Evolutionary conservation across 371 early-diverging fungal genomes (phyloP), one percentile per base, ranked within the genome.

Genomic region (Mucor irregularis): DNA sequence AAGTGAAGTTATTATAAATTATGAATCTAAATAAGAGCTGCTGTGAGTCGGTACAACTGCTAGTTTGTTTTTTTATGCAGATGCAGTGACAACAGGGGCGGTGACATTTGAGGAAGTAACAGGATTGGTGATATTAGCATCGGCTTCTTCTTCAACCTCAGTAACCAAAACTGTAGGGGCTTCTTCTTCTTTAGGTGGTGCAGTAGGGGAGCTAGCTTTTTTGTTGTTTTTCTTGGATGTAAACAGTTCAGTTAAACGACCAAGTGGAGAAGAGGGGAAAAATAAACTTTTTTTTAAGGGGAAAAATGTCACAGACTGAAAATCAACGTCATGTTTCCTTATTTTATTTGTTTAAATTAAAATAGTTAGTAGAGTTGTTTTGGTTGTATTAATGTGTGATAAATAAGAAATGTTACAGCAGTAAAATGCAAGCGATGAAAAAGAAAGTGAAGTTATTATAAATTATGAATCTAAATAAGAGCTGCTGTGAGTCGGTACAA

Each of bases 231-330:
- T 56, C 34, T 72, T 65, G 55, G 81, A 39, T 62, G 71, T 22
- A 49, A 56, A 68, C 64, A 71, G 40, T 62, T 76, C 57, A 66
- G 61, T 62, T 58, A 69, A 21, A 47, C 66, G 5, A 66, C 68
- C 52, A 64, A 78, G 30, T 62, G 69, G 50, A 73, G 79, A 53
- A 58, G n/a, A n/a, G n/a, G n/a, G n/a, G n/a, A n/a, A n/a, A n/a
- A n/a, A n/a, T n/a, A n/a, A n/a, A n/a, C n/a, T n/a, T n/a, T n/a
- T n/a, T n/a, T n/a, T n/a, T n/a, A n/a, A n/a, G n/a, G n/a, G n/a
- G n/a, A n/a, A n/a, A n/a, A n/a, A n/a, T n/a, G n/a, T n/a, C n/a
- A n/a, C n/a, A n/a, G n/a, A n/a, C n/a, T n/a, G n/a, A n/a, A n/a
- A n/a, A n/a, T n/a, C n/a, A n/a, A n/a, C n/a, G n/a, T n/a, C n/a